These are phyloP conservation scores for Neurospora sp. DNA, from an alignment of 495 filamentous ascomycete species.

Conservation along the genomic window DNA sequence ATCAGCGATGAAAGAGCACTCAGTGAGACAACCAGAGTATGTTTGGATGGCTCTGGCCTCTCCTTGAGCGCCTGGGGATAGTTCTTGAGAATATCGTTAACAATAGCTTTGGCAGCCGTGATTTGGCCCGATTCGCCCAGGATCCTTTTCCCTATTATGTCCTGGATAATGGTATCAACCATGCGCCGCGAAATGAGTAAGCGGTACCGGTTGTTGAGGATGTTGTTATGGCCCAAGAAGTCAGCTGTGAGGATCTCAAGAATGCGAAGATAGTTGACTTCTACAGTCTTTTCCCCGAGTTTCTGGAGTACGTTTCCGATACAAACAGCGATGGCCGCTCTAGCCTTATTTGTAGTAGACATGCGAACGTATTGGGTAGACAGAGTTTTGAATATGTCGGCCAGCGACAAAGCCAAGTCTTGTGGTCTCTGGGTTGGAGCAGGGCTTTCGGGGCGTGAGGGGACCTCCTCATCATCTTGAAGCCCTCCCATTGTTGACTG, in stretches of 20 bases:
- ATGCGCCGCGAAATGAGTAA: slow-evolving; percentile 78
- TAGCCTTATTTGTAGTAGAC: slow-evolving; percentile 67
- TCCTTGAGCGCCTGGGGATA: slow-evolving; percentile 92
- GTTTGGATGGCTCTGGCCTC: slow-evolving; percentile 79
- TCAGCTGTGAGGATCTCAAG: slow-evolving; percentile 72
- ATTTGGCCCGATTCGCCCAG: slow-evolving; percentile 82
- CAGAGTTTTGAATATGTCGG: slow-evolving; percentile 70
- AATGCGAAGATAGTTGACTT: slow-evolving; percentile 70
- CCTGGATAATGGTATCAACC: slow-evolving; percentile 72
- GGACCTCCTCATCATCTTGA: slow-evolving; percentile 64
- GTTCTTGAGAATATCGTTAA: slow-evolving; percentile 87
- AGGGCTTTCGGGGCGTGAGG: slow-evolving; percentile 63
- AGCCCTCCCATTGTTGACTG: slow-evolving; percentile 42
- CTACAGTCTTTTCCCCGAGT: slow-evolving; percentile 64
- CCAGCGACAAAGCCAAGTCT: slow-evolving; percentile 61
- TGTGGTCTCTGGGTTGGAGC: slow-evolving; percentile 57
- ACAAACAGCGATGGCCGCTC: slow-evolving; percentile 78
- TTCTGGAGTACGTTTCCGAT: slow-evolving; percentile 70
- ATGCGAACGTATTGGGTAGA: slow-evolving; percentile 72
- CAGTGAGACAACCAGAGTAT: slow-evolving; percentile 67
- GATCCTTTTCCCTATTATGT: slow-evolving; percentile 70
- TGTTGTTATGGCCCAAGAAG: slow-evolving; percentile 62
- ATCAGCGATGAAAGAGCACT: slow-evolving; percentile 75
- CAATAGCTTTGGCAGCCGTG: slow-evolving; percentile 66
- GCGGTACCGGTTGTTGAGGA: slow-evolving; percentile 79